Base-by-base conservation (phyloP, 208 protist genomes). In the Crithidia brevicula region DNA sequence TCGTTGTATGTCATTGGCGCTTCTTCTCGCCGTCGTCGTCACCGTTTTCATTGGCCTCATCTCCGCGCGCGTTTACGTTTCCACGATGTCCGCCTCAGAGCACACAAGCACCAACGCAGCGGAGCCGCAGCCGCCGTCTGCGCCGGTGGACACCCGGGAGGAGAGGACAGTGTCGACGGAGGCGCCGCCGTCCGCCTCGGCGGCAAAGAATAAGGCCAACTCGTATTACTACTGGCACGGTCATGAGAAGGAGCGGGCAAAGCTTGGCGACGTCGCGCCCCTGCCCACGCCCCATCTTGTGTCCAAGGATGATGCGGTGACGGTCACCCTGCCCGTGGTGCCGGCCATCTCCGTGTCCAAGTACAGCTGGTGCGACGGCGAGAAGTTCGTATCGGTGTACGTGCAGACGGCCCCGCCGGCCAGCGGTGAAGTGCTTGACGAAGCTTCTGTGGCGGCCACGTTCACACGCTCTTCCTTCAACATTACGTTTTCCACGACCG, bases 161-260 rank as follows among this genome's bases (percentile, higher is more conserved):
- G 53, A 46, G 36, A 46, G 6, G 9, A 20, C 28, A 9, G 27
- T 15, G 50, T 16, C 23, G 13, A 13, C 27, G 28, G 28, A 54
- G 27, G 50, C 13, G 28, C 20, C 23, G 28, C 6, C 50, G 27
- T 5, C 23, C 13, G 20, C 46, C 9, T 20, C 57, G 2, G 25
- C 58, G 22, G 22, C 46, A 40, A 89, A 87, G 69, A 81, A 81
- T 20, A 74, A 67, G 42, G 50, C 47, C 25, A 93, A 87, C 72
- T 86, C 70, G 13, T 96, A 96, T 65, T 93, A 96, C 60, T 96
- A 96, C 59, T 96, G 88, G 88, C 91, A 96, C 69, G 75, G 81
- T 1, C 91, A 96, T 63, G 88, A 91, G 54, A 93, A 93, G 74
- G 83, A 93, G 43, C 81, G 91, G 2, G 88, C 88, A 6, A 83